Evolutionary conservation across 768 basidiomycete genomes (phyloP), one percentile per base, ranked within the genome.

Genomic region (Boletus tylopilopsis): DNA sequence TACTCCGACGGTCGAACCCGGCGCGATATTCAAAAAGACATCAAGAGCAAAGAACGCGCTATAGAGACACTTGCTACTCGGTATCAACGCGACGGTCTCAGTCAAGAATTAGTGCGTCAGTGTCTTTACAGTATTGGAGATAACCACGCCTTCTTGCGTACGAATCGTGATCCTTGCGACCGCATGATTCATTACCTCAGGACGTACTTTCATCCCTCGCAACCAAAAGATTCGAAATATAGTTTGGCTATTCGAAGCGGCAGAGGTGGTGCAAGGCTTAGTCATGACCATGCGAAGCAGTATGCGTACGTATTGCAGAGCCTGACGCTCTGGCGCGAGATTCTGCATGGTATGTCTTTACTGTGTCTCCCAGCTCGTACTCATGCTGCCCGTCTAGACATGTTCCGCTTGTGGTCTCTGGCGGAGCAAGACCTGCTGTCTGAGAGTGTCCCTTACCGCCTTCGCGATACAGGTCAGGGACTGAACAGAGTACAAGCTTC

Each of bases 391-490:
- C 10, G 11, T 2, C 22, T 46, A 91, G 89, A 93, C 59, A 90
- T 93, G 87, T 93, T 93, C 73, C 87, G 84, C 53, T 68, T 93
- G 33, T 92, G 86, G 88, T 85, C 80, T 4, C 73, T 91, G 3
- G 81, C 88, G 0, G 90, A 92, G 61, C 80, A 85, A 53, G 90
- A 93, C 56, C 66, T 93, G 13, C 75, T 93, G n/a, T 83, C 87
- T 6, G 83, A 90, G 60, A 81, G 73, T 19, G 72, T 85, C 34
- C 64, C 81, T 4, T 93, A 93, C 64, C 85, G 90, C 25, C 75
- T 93, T 33, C 83, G 90, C 24, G 90, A 93, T 64, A 93, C 90
- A 0, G 90, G 90, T 23, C 90, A 93, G 60, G 90, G 90, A n/a
- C 75, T 93, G 46, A 93, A 93, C 69, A 85, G 90, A 38, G 89